phyloP scores from a whole-genome alignment of 2,329 filamentous ascomycete genomes.

The Fusarium bactridioides region DNA sequence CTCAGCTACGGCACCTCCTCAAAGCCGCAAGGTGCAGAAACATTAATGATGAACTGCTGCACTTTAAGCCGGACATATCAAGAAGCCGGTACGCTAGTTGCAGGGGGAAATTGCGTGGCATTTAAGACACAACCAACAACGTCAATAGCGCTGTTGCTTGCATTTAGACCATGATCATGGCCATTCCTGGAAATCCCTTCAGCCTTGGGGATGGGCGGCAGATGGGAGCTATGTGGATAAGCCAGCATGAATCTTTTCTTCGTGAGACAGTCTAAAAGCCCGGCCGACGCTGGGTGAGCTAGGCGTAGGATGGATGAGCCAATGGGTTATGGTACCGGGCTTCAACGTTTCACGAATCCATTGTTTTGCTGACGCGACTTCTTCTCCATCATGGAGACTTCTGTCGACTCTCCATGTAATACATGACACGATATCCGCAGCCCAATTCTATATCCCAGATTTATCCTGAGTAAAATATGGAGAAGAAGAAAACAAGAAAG shows the following conservation, averaged over 20 bases:
- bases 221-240: background rate
- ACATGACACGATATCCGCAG: background rate
- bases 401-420: background rate
- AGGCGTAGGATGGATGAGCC: background rate
- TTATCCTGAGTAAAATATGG: background rate
- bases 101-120: slow-evolving; percentile 31
- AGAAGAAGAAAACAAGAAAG: background rate
- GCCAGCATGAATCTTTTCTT: background rate
- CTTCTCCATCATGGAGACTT: background rate
- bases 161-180: background rate
- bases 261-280: slow-evolving; percentile 2
- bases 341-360: slow-evolving; percentile 27
- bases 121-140: slow-evolving; percentile 3
- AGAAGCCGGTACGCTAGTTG: slow-evolving; percentile 10
- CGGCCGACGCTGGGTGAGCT: slow-evolving; percentile 12
- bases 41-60: background rate
- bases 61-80: background rate
- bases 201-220: slow-evolving; percentile 16
- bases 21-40: background rate
- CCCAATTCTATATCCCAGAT: background rate
- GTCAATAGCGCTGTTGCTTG: background rate
- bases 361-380: slow-evolving; percentile 8
- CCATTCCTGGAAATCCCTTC: background rate
- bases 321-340: slow-evolving; percentile 11
- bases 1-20: slow-evolving; percentile 1